Evolutionary conservation across 257 asterid species (phyloP).

Genomic region (Plectranthus barbatus): DNA sequence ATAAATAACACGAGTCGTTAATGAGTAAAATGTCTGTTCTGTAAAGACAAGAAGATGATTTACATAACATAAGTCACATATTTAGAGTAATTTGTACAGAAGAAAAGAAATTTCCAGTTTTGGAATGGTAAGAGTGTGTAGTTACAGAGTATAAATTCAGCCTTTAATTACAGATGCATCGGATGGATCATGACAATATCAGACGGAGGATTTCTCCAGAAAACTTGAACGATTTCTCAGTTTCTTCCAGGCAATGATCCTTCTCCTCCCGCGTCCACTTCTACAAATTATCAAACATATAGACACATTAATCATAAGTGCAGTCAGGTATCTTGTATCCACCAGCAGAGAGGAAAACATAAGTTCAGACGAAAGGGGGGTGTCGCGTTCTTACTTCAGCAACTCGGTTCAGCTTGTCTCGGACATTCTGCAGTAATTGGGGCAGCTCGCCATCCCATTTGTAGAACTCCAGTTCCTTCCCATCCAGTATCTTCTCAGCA

Average conservation of each 20-base stretch:
- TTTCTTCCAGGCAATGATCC: conserved; percentile 86
- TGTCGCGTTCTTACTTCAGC: conserved; percentile 48
- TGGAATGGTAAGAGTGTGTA: neutral
- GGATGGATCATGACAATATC: conserved; percentile 36
- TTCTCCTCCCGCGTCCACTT: conserved; percentile 84
- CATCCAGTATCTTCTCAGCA: conserved; percentile 60
- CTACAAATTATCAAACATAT: conserved; percentile 17
- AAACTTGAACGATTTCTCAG: conserved; percentile 85
- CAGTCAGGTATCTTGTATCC: no score
- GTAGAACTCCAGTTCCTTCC: conserved; percentile 85
- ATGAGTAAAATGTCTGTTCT: no score
- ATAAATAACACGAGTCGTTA: no score
- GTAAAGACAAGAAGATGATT: no score
- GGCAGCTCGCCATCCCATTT: conserved; percentile 87
- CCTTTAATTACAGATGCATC: neutral
- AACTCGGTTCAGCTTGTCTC: conserved; percentile 71
- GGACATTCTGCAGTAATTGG: conserved; percentile 71
- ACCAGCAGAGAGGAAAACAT: neutral
- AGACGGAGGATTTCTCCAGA: conserved; percentile 80
- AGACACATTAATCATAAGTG: no score
- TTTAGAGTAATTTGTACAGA: neutral
- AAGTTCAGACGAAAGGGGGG: neutral
- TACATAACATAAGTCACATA: no score
- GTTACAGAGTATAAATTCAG: neutral
- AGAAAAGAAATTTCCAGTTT: neutral